Evolutionary conservation across 129 eudicot species (phyloP).

Genomic region (Gnaphalium uliginosum): DNA sequence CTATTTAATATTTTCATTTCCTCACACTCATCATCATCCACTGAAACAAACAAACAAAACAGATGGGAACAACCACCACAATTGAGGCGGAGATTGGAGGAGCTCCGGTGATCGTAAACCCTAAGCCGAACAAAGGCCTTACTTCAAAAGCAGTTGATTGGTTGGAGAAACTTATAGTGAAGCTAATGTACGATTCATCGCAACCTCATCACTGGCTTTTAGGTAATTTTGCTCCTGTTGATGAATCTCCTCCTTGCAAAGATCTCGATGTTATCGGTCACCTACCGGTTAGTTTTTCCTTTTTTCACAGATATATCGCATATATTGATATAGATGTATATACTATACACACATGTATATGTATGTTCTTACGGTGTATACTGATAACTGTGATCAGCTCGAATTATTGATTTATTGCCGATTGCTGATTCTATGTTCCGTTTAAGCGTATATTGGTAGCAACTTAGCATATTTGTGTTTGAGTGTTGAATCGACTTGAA

Average conservation of each 20-base stretch:
- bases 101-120: slow-evolving; percentile 60
- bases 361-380: too few relatives aligned
- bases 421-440: background rate
- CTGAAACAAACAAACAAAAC: background rate
- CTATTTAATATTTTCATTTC: background rate
- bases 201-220: slow-evolving; percentile 64
- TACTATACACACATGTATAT: too few relatives aligned
- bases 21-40: background rate
- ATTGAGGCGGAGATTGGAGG: slow-evolving; percentile 35
- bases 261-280: slow-evolving; percentile 71
- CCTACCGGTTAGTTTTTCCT: slow-evolving; percentile 63
- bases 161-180: slow-evolving; percentile 62
- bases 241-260: slow-evolving; percentile 72
- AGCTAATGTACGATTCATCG: slow-evolving; percentile 56
- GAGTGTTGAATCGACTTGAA: background rate
- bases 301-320: background rate
- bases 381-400: too few relatives aligned
- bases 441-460: background rate
- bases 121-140: slow-evolving; percentile 69
- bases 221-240: slow-evolving; percentile 89
- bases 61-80: slow-evolving; percentile 17
- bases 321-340: too few relatives aligned
- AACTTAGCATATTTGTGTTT: background rate
- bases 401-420: background rate
- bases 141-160: slow-evolving; percentile 73